Evolutionary conservation across 345 rosid species (phyloP).

Genomic region (Lepidium aucheri): DNA sequence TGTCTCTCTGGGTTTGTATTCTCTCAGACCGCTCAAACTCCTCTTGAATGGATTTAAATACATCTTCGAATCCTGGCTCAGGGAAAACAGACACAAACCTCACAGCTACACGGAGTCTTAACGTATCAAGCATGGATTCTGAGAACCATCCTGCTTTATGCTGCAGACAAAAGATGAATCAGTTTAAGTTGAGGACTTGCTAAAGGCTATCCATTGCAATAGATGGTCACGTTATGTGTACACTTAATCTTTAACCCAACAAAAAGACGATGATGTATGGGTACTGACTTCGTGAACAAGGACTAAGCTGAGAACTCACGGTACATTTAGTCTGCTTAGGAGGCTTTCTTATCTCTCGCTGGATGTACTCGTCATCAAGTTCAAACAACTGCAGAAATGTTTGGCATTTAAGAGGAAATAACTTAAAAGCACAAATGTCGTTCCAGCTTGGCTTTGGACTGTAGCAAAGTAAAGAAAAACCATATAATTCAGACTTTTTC

Average conservation of each 20-base stretch:
- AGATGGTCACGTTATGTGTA: background rate
- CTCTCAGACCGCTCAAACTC: slow-evolving; percentile 76
- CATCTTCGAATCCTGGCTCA: slow-evolving; percentile 55
- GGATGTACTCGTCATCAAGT: slow-evolving; percentile 82
- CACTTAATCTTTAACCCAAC: background rate
- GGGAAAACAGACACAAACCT: slow-evolving; percentile 77
- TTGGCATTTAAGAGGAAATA: slow-evolving; percentile 77
- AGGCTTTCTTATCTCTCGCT: slow-evolving; percentile 79
- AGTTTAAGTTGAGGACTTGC: background rate
- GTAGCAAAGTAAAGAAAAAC: slow-evolving; percentile 10
- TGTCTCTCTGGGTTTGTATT: slow-evolving; percentile 37
- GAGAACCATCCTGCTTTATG: slow-evolving; percentile 89
- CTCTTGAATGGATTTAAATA: slow-evolving; percentile 54
- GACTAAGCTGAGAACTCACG: slow-evolving; percentile 40
- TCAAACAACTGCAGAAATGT: slow-evolving; percentile 71
- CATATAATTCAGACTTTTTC: background rate
- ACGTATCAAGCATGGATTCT: slow-evolving; percentile 53
- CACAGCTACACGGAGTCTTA: slow-evolving; percentile 67
- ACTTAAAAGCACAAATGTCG: slow-evolving; percentile 70
- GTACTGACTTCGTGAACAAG: background rate
- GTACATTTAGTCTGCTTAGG: slow-evolving; percentile 52
- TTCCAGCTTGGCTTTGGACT: slow-evolving; percentile 66
- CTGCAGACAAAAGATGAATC: slow-evolving; percentile 27
- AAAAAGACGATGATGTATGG: background rate
- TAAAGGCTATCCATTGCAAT: background rate